Percentiles rank a stretch among this genome's conserved stretches.
phyloP scores from a whole-genome alignment of 345 rosid genomes.

The Salix arbutifolia region DNA sequence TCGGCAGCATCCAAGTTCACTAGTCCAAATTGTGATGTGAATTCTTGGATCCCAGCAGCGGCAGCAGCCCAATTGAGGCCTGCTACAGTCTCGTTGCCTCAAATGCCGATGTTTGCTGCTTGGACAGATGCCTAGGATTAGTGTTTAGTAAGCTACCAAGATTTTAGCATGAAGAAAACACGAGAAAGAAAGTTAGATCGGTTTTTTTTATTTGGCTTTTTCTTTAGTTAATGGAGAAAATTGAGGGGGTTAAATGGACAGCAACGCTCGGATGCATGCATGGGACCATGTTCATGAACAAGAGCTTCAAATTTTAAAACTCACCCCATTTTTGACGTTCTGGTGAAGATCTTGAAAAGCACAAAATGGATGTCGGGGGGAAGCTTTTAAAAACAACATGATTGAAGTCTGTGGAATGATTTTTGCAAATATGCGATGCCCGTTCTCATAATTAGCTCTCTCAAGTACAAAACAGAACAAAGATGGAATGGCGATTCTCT shows the following conservation, averaged over 20 bases:
- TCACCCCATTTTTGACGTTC: conserved; percentile 9
- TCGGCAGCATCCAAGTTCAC: conserved; percentile 39
- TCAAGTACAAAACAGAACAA: conserved; percentile 36
- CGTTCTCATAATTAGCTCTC: conserved; percentile 34
- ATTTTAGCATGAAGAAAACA: conserved; percentile 20
- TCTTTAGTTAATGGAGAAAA: conserved; percentile 12
- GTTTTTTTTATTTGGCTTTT: conserved; percentile 6
- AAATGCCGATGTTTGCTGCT: conserved; percentile 72
- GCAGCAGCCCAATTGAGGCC: conserved; percentile 45
- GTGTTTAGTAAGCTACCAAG: conserved; percentile 1
- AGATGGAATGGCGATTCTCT: not conserved
- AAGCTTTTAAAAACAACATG: conserved; percentile 19
- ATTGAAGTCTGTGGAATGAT: conserved; percentile 37
- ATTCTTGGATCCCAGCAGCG: conserved; percentile 53
- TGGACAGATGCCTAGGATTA: conserved; percentile 67
- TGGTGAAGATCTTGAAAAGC: conserved; percentile 28
- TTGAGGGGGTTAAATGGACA: conserved; percentile 14
- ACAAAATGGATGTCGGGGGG: conserved; percentile 20
- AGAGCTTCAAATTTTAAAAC: conserved; percentile 30
- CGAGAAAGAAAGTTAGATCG: conserved; percentile 10
- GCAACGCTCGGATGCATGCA: conserved; percentile 5
- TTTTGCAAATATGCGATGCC: conserved; percentile 32
- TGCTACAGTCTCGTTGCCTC: conserved; percentile 48
- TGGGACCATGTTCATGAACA: conserved; percentile 21
- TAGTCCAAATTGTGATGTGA: conserved; percentile 32